phyloP scores from a whole-genome alignment of 2,329 filamentous ascomycete species.

The Xylariales sp. region DNA sequence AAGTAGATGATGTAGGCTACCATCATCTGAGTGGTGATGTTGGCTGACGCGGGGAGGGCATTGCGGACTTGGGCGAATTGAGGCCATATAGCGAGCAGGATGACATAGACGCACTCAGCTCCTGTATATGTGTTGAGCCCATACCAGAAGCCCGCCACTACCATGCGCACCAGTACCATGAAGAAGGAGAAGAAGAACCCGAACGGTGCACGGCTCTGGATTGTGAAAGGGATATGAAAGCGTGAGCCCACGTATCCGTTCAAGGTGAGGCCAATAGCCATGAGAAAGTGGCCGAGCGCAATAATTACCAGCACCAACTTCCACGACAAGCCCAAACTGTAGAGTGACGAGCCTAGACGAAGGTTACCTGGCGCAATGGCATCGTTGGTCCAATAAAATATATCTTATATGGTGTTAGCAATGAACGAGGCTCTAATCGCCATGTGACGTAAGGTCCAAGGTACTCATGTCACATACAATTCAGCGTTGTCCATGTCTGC shows the following conservation, averaged over 20 bases:
- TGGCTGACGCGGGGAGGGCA: slow-evolving; percentile 8
- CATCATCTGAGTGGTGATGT: slow-evolving; percentile 9
- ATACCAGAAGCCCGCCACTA: slow-evolving; percentile 30
- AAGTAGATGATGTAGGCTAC: slow-evolving; percentile 10
- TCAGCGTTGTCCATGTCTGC: slow-evolving; percentile 6
- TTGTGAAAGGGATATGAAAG: slow-evolving; percentile 21
- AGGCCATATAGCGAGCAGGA: slow-evolving; percentile 16
- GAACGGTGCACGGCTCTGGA: slow-evolving; percentile 18
- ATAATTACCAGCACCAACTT: slow-evolving; percentile 13
- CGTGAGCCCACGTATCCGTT: slow-evolving; percentile 17
- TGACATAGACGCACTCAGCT: slow-evolving; percentile 19
- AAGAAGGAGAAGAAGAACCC: slow-evolving; percentile 20
- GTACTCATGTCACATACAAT: too few species aligned
- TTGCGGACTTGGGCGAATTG: slow-evolving; percentile 8
- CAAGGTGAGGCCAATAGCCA: slow-evolving; percentile 12
- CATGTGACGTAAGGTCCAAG: slow-evolving; percentile 7
- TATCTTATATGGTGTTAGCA: too few species aligned
- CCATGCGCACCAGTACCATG: slow-evolving; percentile 22
- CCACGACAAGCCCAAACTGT: slow-evolving; percentile 13
- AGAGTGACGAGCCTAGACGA: slow-evolving; percentile 11
- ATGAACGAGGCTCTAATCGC: too few species aligned
- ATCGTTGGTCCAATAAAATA: slow-evolving; percentile 15
- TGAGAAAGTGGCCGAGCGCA: slow-evolving; percentile 12
- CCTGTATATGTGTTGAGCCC: slow-evolving; percentile 23
- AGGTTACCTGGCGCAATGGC: slow-evolving; percentile 13